phyloP scores from a whole-genome alignment of 1,139 yeast species.

The Suhomyces maxii region DNA sequence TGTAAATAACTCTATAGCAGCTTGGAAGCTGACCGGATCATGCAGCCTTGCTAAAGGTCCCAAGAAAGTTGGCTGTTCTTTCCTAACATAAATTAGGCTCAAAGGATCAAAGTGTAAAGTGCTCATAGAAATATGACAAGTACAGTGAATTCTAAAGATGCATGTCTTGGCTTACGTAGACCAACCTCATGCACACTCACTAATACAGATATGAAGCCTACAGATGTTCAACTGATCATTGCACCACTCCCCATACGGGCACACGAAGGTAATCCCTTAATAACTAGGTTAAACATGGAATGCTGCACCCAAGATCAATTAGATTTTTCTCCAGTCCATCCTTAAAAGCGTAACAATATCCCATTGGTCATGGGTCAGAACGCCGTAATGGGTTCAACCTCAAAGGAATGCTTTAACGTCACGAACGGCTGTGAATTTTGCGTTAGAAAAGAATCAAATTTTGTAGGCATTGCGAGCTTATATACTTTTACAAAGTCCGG shows the following conservation, averaged over 20 bases:
- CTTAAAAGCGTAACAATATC: slow-evolving; percentile 48
- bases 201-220: background rate
- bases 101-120: too few species aligned
- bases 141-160: too few species aligned
- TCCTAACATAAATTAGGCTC: too few species aligned
- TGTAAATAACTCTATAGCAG: too few species aligned
- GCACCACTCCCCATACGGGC: slow-evolving; percentile 81
- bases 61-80: too few species aligned
- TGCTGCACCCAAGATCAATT: slow-evolving; percentile 84
- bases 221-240: slow-evolving; percentile 68
- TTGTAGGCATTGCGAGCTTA: slow-evolving; percentile 5
- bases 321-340: slow-evolving; percentile 67
- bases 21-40: too few species aligned
- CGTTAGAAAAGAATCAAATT: slow-evolving; percentile 45
- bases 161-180: too few species aligned
- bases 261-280: slow-evolving; percentile 80
- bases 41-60: too few species aligned
- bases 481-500: slow-evolving; percentile 12
- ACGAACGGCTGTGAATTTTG: slow-evolving; percentile 69
- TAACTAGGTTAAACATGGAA: slow-evolving; percentile 54
- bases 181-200: too few species aligned
- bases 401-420: slow-evolving; percentile 67
- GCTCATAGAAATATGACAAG: too few species aligned
- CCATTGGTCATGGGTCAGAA: slow-evolving; percentile 78
- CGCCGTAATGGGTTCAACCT: slow-evolving; percentile 75